Evolutionary conservation across 2,329 filamentous ascomycete species (phyloP).

Genomic region (Emergomyces africanus): DNA sequence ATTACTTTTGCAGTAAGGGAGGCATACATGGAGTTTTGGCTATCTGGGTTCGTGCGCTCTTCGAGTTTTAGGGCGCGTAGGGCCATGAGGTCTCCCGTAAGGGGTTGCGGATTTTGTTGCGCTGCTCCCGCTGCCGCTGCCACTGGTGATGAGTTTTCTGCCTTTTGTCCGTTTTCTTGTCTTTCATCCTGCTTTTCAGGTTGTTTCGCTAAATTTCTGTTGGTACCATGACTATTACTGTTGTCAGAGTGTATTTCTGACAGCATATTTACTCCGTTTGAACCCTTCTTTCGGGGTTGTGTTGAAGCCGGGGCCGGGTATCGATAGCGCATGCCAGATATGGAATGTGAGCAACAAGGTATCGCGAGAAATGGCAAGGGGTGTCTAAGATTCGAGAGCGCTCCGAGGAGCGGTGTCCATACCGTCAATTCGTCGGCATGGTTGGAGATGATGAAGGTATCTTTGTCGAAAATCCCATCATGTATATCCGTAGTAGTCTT

Average conservation of each 20-base stretch:
- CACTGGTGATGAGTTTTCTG: neutral
- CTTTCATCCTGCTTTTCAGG: neutral
- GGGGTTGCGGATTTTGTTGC: constrained; percentile 16
- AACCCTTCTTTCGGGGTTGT: constrained; percentile 3
- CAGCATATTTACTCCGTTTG: neutral
- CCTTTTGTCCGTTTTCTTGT: neutral
- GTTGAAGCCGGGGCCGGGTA: constrained; percentile 24
- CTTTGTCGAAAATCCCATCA: constrained; percentile 53
- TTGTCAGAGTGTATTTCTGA: neutral
- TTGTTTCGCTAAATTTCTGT: constrained; percentile 11
- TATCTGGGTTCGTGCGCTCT: constrained; percentile 19
- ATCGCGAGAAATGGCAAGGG: constrained; percentile 79
- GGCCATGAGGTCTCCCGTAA: constrained; percentile 28
- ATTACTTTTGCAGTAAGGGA: constrained; percentile 70
- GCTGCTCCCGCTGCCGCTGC: neutral
- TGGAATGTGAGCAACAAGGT: constrained; percentile 84
- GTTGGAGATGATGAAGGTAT: constrained; percentile 91
- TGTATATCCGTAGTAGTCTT: constrained; percentile 7
- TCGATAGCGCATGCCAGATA: constrained; percentile 62
- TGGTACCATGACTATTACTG: constrained; percentile 28
- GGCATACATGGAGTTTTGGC: constrained; percentile 59
- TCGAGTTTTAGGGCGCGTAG: constrained; percentile 26
- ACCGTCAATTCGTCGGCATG: constrained; percentile 93
- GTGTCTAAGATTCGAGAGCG: constrained; percentile 41
- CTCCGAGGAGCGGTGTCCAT: constrained; percentile 85